Evolutionary conservation across 2,329 filamentous ascomycete genomes (phyloP).

Genomic region (Pseudomassariella vexata): DNA sequence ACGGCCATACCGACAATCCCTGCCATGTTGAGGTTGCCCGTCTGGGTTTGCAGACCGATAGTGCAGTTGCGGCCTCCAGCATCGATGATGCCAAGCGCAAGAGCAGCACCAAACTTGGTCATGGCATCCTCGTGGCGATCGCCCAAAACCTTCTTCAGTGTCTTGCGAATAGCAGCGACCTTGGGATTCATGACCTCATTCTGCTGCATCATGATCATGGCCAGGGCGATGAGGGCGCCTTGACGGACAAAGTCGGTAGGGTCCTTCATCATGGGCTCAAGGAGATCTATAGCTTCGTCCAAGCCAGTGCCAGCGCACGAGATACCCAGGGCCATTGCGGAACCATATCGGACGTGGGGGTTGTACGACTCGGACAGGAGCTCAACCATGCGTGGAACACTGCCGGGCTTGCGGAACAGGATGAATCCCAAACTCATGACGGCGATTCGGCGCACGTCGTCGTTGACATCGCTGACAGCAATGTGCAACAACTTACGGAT

Average conservation of each 20-base stretch:
- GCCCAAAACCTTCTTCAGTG: slow-evolving; percentile 85
- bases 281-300: slow-evolving; percentile 90
- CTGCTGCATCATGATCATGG: slow-evolving; percentile 99
- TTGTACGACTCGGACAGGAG: slow-evolving; percentile 98
- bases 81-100: slow-evolving; percentile 95
- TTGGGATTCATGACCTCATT: slow-evolving; percentile 99
- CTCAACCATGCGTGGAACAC: slow-evolving; percentile 97
- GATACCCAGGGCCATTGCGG: slow-evolving; percentile 96
- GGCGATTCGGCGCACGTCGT: slow-evolving; percentile 91
- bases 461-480: slow-evolving; percentile 95
- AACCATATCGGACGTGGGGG: slow-evolving; percentile 94
- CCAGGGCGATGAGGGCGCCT: slow-evolving; percentile 85
- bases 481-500: slow-evolving; percentile 93
- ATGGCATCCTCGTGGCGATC: slow-evolving; percentile 98
- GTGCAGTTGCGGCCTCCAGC: slow-evolving; percentile 97
- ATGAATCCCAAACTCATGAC: slow-evolving; percentile 99
- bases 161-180: slow-evolving; percentile 84
- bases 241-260: slow-evolving; percentile 97
- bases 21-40: slow-evolving; percentile 97
- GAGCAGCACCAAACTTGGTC: slow-evolving; percentile 95
- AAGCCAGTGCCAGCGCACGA: slow-evolving; percentile 94
- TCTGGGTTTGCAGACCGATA: slow-evolving; percentile 94
- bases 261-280: slow-evolving; percentile 99
- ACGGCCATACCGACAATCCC: slow-evolving; percentile 97
- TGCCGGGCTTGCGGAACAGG: slow-evolving; percentile 93